Conservation (phyloP, 2,329 filamentous ascomycete species). For the Ophiocordyceps sinensis region DNA sequence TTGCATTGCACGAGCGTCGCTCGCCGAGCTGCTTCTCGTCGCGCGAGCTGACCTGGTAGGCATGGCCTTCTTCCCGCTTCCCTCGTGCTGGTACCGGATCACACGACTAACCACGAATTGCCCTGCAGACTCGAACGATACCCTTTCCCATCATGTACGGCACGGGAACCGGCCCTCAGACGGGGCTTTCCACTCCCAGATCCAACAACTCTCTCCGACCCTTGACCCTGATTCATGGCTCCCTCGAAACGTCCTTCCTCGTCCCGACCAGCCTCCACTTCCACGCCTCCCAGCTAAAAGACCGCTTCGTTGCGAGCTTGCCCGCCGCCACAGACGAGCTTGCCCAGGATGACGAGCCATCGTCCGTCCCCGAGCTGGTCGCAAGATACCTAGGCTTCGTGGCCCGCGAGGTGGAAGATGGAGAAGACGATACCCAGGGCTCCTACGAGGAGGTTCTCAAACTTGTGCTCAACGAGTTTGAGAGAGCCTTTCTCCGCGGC, state of each 20-base stretch:
- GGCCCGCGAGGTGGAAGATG: conserved; percentile 77
- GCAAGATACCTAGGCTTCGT: conserved; percentile 87
- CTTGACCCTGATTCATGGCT: conserved; percentile 80
- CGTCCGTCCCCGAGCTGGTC: conserved; percentile 82
- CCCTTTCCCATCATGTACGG: conserved; percentile 61
- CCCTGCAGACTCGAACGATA: conserved; percentile 24
- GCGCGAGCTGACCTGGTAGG: conserved; percentile 17
- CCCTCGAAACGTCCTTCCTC: conserved; percentile 90
- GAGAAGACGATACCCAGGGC: conserved; percentile 76
- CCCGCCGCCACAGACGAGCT: conserved; percentile 92
- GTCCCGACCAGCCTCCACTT: conserved; percentile 93
- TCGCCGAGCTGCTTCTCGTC: conserved; percentile 7
- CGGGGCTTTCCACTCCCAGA: conserved; percentile 91
- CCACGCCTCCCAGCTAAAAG: conserved; percentile 87
- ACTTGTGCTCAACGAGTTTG: conserved; percentile 87
- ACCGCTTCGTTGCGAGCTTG: conserved; percentile 71
- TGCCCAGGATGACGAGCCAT: conserved; percentile 97
- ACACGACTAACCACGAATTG: conserved; percentile 5
- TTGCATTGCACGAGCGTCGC: neutral
- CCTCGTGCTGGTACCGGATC: neutral
- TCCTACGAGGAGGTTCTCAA: conserved; percentile 89
- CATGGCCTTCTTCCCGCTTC: conserved; percentile 6
- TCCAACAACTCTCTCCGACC: conserved; percentile 87
- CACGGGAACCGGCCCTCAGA: conserved; percentile 70
- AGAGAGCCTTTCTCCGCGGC: conserved; percentile 83